Base-by-base conservation (phyloP, 2,329 filamentous ascomycete genomes). In the Penicillium psychrosexuale region DNA sequence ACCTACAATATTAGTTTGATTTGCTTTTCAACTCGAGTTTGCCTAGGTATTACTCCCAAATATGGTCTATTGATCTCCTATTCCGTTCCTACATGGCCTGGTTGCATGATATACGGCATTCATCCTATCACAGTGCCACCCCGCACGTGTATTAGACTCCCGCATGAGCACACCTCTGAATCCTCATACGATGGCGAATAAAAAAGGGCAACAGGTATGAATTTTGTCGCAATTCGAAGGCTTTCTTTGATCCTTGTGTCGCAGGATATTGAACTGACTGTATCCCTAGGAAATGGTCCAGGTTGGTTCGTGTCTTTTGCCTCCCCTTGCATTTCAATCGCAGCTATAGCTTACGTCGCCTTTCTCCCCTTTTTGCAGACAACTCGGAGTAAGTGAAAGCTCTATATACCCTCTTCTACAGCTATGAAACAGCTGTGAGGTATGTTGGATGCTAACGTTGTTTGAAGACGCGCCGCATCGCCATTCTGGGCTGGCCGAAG, bases 261-360 rank as follows among this genome's bases (percentile, higher is more conserved):
- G 5, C 17, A 40, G n/a, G 47, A 45, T 39, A 31, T 31, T 36
- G 30, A 45, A 45, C 61, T 65, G 34, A 66, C 53, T 28, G 47
- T 44, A 51, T 47, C 27, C 8, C n/a, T 52, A 97, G 91, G 94
- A 99, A 83, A 99, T 99, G 94, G 90, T 97, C 66, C 93, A 99
- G 88, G 92, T 99, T 81, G 93, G 94, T 97, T 87, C 82, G 86
- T 88, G 67, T 67, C 65, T 69, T 37, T 17, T 37, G 24, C 44
- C 69, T 55, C 61, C 58, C 53, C 47, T 56, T 51, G 46, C 60
- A 53, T 61, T 58, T 56, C 53, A 57, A 59, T 62, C 69, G 69
- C 54, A 69, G 74, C 73, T 63, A 72, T 65, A 61, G 55, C 52
- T 62, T 54, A 59, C 53, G 36, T 39, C 12, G 28, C 11, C 33